Conservation (phyloP, 2,329 filamentous ascomycete species). For the Fusarium pseudoanthophilum region DNA sequence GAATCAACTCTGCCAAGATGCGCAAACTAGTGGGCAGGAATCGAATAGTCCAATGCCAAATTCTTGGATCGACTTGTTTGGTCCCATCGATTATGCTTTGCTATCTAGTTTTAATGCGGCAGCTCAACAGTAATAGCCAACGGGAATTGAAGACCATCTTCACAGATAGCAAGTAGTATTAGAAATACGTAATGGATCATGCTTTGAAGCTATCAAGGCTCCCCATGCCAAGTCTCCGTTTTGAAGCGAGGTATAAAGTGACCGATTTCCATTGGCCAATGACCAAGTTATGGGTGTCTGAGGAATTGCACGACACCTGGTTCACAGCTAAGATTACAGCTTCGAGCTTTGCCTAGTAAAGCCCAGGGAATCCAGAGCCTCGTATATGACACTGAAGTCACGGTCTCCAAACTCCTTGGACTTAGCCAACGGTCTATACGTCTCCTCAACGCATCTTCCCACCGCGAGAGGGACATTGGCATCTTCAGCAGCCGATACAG, state of each 20-base stretch:
- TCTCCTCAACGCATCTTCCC: not conserved
- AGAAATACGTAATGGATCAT: too few species aligned
- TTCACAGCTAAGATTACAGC: not conserved
- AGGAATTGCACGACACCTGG: not conserved
- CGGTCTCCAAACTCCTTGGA: not conserved
- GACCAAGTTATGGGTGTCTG: not conserved
- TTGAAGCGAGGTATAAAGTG: too few species aligned
- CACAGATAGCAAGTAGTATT: too few species aligned
- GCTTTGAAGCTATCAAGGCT: too few species aligned
- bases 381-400: not conserved
- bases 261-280: too few species aligned
- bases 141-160: not conserved
- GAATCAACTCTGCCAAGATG: not conserved
- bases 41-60: not conserved
- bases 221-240: too few species aligned
- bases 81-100: not conserved
- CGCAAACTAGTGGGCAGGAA: not conserved
- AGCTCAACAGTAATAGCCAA: not conserved
- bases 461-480: not conserved
- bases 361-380: not conserved
- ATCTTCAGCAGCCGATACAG: not conserved
- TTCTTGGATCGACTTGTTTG: not conserved
- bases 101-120: not conserved
- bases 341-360: not conserved
- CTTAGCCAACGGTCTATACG: not conserved